Evolutionary conservation across 75 land plant genomes (phyloP).

Genomic region (Cryptomeria japonica): DNA sequence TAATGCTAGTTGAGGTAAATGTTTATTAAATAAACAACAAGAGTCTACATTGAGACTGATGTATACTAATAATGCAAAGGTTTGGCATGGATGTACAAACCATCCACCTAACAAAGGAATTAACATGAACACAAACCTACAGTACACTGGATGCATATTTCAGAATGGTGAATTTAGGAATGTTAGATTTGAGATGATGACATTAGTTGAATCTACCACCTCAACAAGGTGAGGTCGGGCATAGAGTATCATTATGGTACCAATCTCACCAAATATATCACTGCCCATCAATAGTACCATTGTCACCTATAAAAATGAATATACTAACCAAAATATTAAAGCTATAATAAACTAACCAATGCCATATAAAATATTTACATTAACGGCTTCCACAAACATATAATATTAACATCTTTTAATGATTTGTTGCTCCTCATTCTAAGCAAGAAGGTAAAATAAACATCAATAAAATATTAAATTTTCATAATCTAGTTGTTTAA

Average conservation of each 20-base stretch:
- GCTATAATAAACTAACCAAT: background rate
- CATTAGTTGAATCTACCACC: slow-evolving; percentile 53
- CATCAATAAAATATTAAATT: background rate
- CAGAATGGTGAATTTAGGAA: slow-evolving; percentile 90
- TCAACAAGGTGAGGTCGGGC: slow-evolving; percentile 78
- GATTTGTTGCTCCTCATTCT: background rate
- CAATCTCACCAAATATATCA: slow-evolving; percentile 77
- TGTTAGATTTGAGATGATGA: slow-evolving; percentile 68
- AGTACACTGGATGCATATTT: too few species aligned
- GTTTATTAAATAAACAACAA: background rate
- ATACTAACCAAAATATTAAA: background rate
- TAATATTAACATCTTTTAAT: background rate
- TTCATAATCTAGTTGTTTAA: background rate
- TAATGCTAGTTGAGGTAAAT: background rate
- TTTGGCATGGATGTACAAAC: background rate
- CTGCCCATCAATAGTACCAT: slow-evolving; percentile 89
- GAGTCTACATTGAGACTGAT: background rate
- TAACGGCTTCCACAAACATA: background rate
- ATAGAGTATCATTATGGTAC: slow-evolving; percentile 37
- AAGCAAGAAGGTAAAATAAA: background rate
- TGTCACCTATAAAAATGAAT: slow-evolving; percentile 32
- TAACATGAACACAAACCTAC: too few species aligned
- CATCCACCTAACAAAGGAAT: background rate
- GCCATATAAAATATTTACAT: background rate
- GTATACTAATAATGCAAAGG: background rate